These are phyloP conservation scores for Elongisporangium undulatum DNA, from an alignment of 352 stramenopile species.

Conservation along the genomic window DNA sequence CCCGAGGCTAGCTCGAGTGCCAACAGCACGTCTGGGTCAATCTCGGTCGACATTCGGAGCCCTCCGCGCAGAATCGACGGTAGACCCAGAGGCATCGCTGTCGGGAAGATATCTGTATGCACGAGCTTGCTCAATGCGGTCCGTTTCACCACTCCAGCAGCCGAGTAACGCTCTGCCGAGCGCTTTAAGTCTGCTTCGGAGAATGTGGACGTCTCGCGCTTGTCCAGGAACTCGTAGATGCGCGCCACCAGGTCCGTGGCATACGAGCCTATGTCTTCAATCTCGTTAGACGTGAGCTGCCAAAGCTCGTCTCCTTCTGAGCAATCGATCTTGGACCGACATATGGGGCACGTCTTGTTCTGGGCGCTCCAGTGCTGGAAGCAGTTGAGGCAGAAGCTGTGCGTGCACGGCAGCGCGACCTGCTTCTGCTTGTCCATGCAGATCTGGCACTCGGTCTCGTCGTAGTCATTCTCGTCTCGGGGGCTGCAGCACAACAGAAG, in stretches of 20 bases:
- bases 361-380: constrained; percentile 82
- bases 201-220: constrained; percentile 39
- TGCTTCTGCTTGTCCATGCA: constrained; percentile 86
- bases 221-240: constrained; percentile 80
- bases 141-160: constrained; percentile 39
- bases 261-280: constrained; percentile 68
- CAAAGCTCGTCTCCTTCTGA: constrained; percentile 74
- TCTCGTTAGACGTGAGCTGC: constrained; percentile 66
- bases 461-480: constrained; percentile 26
- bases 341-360: constrained; percentile 76
- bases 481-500: not conserved
- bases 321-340: constrained; percentile 64
- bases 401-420: constrained; percentile 61
- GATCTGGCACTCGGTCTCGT: constrained; percentile 80
- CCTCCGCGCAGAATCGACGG: constrained; percentile 34
- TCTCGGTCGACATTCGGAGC: constrained; percentile 35
- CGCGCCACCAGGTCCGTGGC: constrained; percentile 70
- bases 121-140: constrained; percentile 50
- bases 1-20: constrained; percentile 57
- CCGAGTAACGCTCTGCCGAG: constrained; percentile 39
- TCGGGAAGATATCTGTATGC: constrained; percentile 47
- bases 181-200: constrained; percentile 38
- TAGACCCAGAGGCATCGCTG: constrained; percentile 39
- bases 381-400: constrained; percentile 77
- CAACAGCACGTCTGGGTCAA: constrained; percentile 56